phyloP scores from a whole-genome alignment of 331 rosid species.

The Erythrophleum ivorense region DNA sequence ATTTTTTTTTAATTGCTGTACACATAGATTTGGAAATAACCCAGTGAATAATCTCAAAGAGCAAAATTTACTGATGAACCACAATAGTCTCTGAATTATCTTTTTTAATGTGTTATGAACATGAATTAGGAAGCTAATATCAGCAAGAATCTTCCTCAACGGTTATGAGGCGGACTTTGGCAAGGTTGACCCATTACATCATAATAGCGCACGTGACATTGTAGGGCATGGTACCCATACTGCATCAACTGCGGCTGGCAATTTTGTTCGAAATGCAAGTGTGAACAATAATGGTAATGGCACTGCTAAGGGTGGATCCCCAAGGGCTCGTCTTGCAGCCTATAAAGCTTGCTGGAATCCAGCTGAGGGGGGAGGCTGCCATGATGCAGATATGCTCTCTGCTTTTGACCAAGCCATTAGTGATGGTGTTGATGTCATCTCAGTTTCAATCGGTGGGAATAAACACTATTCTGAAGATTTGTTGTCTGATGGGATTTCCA shows the following conservation, averaged over 20 bases:
- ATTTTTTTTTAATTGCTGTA: too few relatives aligned
- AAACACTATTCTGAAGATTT: too few relatives aligned
- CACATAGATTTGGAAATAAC: too few relatives aligned
- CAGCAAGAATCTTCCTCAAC: constrained; percentile 53
- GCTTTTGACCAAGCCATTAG: constrained; percentile 59
- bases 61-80: too few relatives aligned
- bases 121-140: constrained; percentile 53
- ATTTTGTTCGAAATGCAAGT: constrained; percentile 37
- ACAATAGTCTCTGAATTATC: too few relatives aligned
- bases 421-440: constrained; percentile 62
- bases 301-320: constrained; percentile 69
- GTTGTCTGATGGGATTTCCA: constrained; percentile 33
- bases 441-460: constrained; percentile 49
- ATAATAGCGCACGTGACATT: neutral
- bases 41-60: too few relatives aligned
- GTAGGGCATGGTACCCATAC: constrained; percentile 65
- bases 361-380: constrained; percentile 21
- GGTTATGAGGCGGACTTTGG: constrained; percentile 5
- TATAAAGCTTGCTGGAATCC: constrained; percentile 59
- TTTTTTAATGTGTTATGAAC: too few relatives aligned
- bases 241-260: constrained; percentile 58
- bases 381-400: constrained; percentile 50
- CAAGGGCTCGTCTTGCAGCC: constrained; percentile 58
- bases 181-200: neutral
- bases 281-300: constrained; percentile 53